Evolutionary conservation across 495 filamentous ascomycete genomes (phyloP), one percentile per base, ranked within the genome.

Genomic region (Xylaria curta): DNA sequence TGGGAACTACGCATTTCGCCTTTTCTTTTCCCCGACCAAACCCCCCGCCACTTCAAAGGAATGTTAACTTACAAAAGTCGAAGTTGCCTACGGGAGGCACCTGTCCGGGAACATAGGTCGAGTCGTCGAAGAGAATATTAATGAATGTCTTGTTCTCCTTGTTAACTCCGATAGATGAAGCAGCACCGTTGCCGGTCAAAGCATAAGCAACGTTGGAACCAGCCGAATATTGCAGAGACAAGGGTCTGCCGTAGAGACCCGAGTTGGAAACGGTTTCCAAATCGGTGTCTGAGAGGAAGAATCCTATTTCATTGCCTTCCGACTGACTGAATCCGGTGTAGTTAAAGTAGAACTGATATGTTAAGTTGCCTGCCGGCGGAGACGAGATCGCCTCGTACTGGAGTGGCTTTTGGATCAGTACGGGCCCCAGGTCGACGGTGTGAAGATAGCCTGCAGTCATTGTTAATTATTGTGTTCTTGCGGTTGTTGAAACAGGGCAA

Each of bases 311-410:
- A 24, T 46, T 31, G 24, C 19, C 44, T 5, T 65, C n/a, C 5
- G 36, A 24, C 12, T 42, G n/a, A 31, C 40, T 46, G 26, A 10
- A 33, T 6, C 40, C 62, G 40, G 62, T 65, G 26, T 65, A 65
- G 42, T 65, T 65, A 3, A 65, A 65, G 62, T 65, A 65, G 44
- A 65, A 65, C 44, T 49, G 15, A 17, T 47, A 65, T 4, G 62
- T 28, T 31, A 9, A 9, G 42, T 65, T 65, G 62, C 62, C 62
- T n/a, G 24, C 44, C 15, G 62, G 62, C 21, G 62, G 62, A 36
- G 62, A 19, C 28, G 42, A 49, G 12, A 65, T 26, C 0, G 62
- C 24, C 44, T 65, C 62, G 17, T 65, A 65, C 42, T 65, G 40
- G 15, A 65, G 7, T 9, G 42, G 42, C 62, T 28, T 49, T 38